These are phyloP conservation scores for Coniella lustricola DNA, from an alignment of 2,329 filamentous ascomycete genomes.

Conservation along the genomic window DNA sequence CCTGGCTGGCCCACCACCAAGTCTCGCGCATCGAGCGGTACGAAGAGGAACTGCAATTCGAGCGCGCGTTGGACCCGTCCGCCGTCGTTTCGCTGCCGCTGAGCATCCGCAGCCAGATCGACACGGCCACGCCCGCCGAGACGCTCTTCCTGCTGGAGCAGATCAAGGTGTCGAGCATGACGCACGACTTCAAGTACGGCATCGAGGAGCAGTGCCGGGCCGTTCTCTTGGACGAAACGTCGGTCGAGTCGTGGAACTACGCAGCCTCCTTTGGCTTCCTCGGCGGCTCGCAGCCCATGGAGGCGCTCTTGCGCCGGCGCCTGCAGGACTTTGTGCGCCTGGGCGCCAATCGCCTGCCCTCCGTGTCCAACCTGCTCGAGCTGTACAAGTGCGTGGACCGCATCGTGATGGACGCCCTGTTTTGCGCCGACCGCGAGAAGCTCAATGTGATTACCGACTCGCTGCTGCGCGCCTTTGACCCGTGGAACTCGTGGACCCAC, in stretches of 20 bases:
- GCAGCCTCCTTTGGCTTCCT: slow-evolving; percentile 22
- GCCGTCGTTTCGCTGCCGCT: slow-evolving; percentile 17
- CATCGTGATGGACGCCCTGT: slow-evolving; percentile 25
- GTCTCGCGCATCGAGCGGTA: slow-evolving; percentile 27
- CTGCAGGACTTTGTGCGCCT: slow-evolving; percentile 20
- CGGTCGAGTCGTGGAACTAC: slow-evolving; percentile 22
- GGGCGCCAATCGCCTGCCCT: slow-evolving; percentile 21
- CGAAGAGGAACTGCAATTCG: slow-evolving; percentile 25
- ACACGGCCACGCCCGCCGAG: slow-evolving; percentile 25
- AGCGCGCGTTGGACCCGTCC: slow-evolving; percentile 13
- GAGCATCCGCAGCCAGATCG: slow-evolving; percentile 23
- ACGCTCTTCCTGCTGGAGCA: slow-evolving; percentile 26
- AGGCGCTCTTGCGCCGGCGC: slow-evolving; percentile 22
- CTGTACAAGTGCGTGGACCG: slow-evolving; percentile 22
- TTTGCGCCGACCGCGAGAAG: slow-evolving; percentile 22
- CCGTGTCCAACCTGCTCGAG: slow-evolving; percentile 20
- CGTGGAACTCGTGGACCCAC: slow-evolving; percentile 16
- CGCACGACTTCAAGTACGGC: slow-evolving; percentile 20
- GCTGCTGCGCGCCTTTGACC: slow-evolving; percentile 28
- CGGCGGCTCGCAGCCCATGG: slow-evolving; percentile 21
- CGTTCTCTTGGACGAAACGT: slow-evolving; percentile 23
- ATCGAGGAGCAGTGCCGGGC: slow-evolving; percentile 23
- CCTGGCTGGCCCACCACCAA: slow-evolving; percentile 31
- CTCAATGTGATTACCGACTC: slow-evolving; percentile 31
- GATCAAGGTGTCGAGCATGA: slow-evolving; percentile 21